Evolutionary conservation across 805 yeast genomes (phyloP).

Genomic region (Lachancea mirantina): DNA sequence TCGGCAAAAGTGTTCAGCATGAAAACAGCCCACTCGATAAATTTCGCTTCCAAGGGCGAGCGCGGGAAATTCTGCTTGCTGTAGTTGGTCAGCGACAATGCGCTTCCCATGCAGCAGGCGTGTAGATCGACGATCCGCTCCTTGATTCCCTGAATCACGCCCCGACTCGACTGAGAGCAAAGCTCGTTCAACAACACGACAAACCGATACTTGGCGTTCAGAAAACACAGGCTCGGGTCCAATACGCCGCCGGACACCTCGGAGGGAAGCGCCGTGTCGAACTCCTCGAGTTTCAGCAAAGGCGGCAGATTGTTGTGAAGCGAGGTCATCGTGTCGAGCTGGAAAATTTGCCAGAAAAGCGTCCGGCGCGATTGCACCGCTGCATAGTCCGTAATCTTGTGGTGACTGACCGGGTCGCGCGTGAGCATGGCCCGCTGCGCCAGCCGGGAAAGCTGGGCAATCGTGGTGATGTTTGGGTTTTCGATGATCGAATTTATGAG

Average conservation of each 20-base stretch:
- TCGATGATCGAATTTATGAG: conserved; percentile 47
- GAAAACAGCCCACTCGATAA: conserved; percentile 42
- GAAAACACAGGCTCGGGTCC: conserved; percentile 40
- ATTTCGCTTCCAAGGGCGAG: conserved; percentile 33
- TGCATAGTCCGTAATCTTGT: conserved; percentile 42
- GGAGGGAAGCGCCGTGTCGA: conserved; percentile 50
- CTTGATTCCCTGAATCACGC: conserved; percentile 40
- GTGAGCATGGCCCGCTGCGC: conserved; percentile 51
- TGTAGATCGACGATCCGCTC: conserved; percentile 44
- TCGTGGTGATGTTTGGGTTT: conserved; percentile 48
- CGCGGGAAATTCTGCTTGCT: conserved; percentile 17
- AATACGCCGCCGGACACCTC: conserved; percentile 35
- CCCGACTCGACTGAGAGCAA: conserved; percentile 41
- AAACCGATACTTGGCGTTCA: conserved; percentile 48
- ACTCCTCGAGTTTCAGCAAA: conserved; percentile 44
- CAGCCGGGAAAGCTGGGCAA: conserved; percentile 48
- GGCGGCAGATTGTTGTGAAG: conserved; percentile 51
- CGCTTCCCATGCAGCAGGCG: conserved; percentile 43
- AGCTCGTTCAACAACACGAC: conserved; percentile 47
- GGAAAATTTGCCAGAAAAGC: conserved; percentile 64
- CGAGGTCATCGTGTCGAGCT: conserved; percentile 50
- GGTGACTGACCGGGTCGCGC: conserved; percentile 51
- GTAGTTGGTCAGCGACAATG: conserved; percentile 34
- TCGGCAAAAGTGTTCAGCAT: conserved; percentile 48
- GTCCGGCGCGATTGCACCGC: conserved; percentile 47